Conservation (phyloP, 176 grass and related monocot genomes). For the Oryza meridionalis region DNA sequence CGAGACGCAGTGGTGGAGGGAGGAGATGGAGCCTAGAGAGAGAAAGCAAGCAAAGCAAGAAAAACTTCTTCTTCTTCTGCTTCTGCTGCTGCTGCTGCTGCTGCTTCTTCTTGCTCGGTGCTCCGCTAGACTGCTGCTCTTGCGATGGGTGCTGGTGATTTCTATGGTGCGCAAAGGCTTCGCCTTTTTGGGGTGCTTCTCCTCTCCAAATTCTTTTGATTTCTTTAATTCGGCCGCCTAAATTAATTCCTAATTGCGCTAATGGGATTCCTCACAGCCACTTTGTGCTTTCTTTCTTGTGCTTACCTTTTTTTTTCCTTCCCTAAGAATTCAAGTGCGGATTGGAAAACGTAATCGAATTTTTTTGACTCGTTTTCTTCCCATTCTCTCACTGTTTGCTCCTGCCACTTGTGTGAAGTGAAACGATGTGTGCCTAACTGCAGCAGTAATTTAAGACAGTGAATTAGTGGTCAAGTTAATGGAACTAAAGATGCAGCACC, state of each 20-base stretch:
- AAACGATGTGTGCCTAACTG: slow-evolving; percentile 23
- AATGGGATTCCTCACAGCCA: slow-evolving; percentile 48
- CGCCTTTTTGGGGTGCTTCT: slow-evolving; percentile 35
- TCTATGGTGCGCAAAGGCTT: slow-evolving; percentile 47
- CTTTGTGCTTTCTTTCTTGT: slow-evolving; percentile 11
- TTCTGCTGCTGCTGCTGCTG: not conserved
- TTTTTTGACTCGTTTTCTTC: not conserved
- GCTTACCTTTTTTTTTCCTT: not conserved
- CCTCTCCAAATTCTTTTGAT: slow-evolving; percentile 42
- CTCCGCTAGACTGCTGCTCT: slow-evolving; percentile 11
- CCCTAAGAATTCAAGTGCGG: slow-evolving; percentile 5
- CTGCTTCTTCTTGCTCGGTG: slow-evolving; percentile 38
- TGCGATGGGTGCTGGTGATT: slow-evolving; percentile 41
- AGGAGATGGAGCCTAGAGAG: not conserved
- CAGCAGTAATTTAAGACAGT: not conserved
- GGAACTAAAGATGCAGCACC: not conserved
- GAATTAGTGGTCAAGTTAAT: not conserved
- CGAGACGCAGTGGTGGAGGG: slow-evolving; percentile 24
- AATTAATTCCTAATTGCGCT: slow-evolving; percentile 31
- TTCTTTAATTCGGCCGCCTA: slow-evolving; percentile 41
- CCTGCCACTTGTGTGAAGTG: not conserved
- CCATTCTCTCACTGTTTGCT: not conserved
- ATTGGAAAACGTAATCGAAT: not conserved
- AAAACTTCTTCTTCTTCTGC: too few species aligned
- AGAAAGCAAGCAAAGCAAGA: not conserved